Base-by-base conservation (phyloP, 345 rosid genomes). In the Eucalyptus pauciflora region DNA sequence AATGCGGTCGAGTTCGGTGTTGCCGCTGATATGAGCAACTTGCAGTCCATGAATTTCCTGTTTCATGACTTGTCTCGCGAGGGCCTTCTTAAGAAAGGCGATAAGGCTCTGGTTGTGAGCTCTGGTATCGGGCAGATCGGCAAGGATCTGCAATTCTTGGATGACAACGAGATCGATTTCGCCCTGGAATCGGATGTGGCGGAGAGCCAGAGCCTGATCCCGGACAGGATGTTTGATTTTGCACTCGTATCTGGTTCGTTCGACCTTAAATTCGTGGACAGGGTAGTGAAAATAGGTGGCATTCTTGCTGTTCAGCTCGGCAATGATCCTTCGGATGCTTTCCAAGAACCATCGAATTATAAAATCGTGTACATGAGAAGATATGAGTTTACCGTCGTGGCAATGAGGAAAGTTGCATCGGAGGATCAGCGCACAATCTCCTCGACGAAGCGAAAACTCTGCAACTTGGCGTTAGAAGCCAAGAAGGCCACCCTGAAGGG, bases 11-110 rank as follows among this genome's bases (percentile, higher is more conserved):
- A 90, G 81, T 52, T 87, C 41, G 91, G 48, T 69, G 45, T 27
- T 24, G 89, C 71, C 49, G 87, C 89, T 67, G 91, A 90, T 60
- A 33, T 85, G 71, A 86, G 88, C 52, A 87, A 88, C 87, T 88
- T 89, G 27, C 93, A 91, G 87, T 89, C 87, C 81, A 79, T 93
- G 89, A 92, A 93, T 86, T 50, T 90, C 62, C 51, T 95, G 31
- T 89, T 94, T 71, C 86, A 88, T 87, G 95, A 95, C 90, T 89
- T 93, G 89, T 87, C 88, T 60, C 87, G 87, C 15, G 94, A 92
- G 92, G 96, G 94, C 54, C 94, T 94, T 81, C 41, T 94, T n/a
- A 91, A 87, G 88, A 91, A 91, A 62, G 93, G 94, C 7, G 92
- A 94, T 62, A 94, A 91, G 81, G 94, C 91, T 71, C 90, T 94